Evolutionary conservation across 371 early-diverging fungal species (phyloP), one percentile per base, ranked within the genome.

Genomic region (Mortierella sp.): DNA sequence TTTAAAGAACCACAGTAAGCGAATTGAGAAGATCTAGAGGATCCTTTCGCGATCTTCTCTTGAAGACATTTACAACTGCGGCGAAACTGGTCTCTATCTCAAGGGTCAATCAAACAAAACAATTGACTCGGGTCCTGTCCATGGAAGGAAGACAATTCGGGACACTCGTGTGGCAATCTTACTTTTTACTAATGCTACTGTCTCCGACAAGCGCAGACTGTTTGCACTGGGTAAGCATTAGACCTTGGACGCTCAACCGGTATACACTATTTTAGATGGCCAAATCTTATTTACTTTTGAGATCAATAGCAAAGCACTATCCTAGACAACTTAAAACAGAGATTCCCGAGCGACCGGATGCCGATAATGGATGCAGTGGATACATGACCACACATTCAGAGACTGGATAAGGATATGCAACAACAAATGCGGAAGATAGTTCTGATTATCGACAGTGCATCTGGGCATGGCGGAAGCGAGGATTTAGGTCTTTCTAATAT

Each of bases 21-120:
- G 28, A 3, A 22, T 58, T 15, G 22, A 34, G 32, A 47, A 43
- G 26, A 58, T 58, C 23, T 1, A 26, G 0, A n/a, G 47, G 22
- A 8, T 3, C 1, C 49, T 66, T 6, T 4, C 0, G 0, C 1
- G 0, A 13, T 49, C 49, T 34, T 9, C 5, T 10, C 22, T 61
- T 23, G 54, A 68, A 26, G 34, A 68, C 26, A 68, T 60, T 37
- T 68, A 68, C 61, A 61, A 26, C 56, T 61, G 62, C 32, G 55
- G 31, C n/a, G 61, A 61, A 34, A 68, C 56, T 7, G 56, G 56
- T 2, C 43, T 68, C 19, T 54, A 68, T 32, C 10, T 61, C n/a
- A 35, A 29, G 40, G 22, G 43, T 1, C n/a, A 32, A 12, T 43
- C 68, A 6, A 55, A 31, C 23, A 61, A 31, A 10, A 37, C 37